phyloP scores from a whole-genome alignment of 208 protist species.

The Trypanosoma congolense region DNA sequence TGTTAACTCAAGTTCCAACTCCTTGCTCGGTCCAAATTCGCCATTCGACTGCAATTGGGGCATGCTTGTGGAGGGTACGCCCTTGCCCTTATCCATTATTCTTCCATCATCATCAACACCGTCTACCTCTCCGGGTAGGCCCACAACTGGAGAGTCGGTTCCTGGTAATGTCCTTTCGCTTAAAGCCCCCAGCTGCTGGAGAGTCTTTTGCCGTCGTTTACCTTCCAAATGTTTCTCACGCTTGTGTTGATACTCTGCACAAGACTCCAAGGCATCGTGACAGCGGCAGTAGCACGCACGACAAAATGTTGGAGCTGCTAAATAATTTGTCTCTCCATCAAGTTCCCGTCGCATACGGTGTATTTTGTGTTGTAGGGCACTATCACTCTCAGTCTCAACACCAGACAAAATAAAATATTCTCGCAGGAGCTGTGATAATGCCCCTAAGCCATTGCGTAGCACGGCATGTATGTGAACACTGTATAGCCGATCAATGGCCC shows the following conservation, averaged over 20 bases:
- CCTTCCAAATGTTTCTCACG: slow-evolving; percentile 8
- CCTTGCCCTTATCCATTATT: no score
- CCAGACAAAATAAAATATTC: slow-evolving; percentile 78
- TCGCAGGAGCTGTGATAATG: slow-evolving; percentile 61
- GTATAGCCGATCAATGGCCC: slow-evolving; percentile 57
- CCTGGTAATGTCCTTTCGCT: background rate
- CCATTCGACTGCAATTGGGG: no score
- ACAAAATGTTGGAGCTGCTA: slow-evolving; percentile 68
- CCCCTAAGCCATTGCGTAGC: slow-evolving; percentile 45
- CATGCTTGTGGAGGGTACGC: no score
- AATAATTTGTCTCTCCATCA: slow-evolving; percentile 55
- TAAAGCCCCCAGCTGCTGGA: slow-evolving; percentile 17
- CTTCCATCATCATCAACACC: background rate
- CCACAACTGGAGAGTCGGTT: slow-evolving; percentile 5
- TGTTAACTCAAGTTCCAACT: slow-evolving; percentile 30
- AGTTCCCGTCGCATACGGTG: slow-evolving; percentile 79
- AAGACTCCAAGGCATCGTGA: slow-evolving; percentile 61
- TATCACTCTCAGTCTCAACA: slow-evolving; percentile 62
- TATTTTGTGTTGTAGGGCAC: slow-evolving; percentile 81
- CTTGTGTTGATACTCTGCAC: slow-evolving; percentile 80
- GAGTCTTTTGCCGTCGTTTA: slow-evolving; percentile 16
- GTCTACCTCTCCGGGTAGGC: background rate
- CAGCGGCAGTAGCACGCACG: slow-evolving; percentile 62
- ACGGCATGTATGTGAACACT: slow-evolving; percentile 68
- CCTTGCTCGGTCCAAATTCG: background rate